Evolutionary conservation across 495 filamentous ascomycete species (phyloP), one percentile per base, ranked within the genome.

Genomic region (Cladorrhinum samala): DNA sequence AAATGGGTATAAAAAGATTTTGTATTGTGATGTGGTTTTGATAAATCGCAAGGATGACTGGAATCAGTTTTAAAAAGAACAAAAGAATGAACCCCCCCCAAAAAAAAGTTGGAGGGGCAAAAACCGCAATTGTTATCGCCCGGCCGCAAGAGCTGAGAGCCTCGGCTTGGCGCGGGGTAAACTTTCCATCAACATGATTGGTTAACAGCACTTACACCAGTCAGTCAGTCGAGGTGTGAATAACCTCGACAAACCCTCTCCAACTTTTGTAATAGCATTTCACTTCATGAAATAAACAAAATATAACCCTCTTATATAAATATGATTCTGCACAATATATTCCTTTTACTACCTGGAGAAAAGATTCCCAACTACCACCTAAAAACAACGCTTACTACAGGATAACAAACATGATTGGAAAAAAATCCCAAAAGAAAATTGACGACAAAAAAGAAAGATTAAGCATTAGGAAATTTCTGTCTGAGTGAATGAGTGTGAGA

Each of bases 81-180:
- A 9, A 17, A n/a, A 5, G 5, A 41, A 41, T n/a, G 8, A 24
- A 9, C 41, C 4, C 17, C 17, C 14, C 17, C 2, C 41, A 13
- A 50, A 49, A 59, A 55, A 57, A 48, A 40, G 27, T 57, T 63
- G 39, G 63, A 61, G 63, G 63, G 63, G 63, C 57, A 61, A 65
- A 60, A 18, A 46, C 17, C n/a, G 7, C 20, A 46, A 24, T 14
- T n/a, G 39, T 51, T 24, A 56, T 21, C 44, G 38, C n/a, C n/a
- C n/a, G n/a, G n/a, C n/a, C n/a, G n/a, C n/a, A n/a, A n/a, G n/a
- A n/a, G n/a, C n/a, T n/a, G n/a, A n/a, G n/a, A n/a, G n/a, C n/a
- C n/a, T n/a, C n/a, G 45, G 18, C 45, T 47, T 47, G 45, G 45
- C 45, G 57, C 49, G 53, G 57, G 57, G 57, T 49, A 46, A 46